Conservation (phyloP, 441 rosid species). For the Euphorbia corollata region DNA sequence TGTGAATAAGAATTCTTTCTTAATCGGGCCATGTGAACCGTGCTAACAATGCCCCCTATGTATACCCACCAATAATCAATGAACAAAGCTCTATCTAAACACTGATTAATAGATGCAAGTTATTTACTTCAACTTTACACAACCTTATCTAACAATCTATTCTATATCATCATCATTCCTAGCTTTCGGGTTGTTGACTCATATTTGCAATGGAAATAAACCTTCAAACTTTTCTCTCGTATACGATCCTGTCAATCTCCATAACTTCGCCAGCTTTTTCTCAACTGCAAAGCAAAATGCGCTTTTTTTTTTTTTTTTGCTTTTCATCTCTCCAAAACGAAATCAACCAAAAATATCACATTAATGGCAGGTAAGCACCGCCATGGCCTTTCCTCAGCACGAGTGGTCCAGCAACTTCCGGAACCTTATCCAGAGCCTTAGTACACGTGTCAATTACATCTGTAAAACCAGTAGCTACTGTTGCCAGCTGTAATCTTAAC, state of each 20-base stretch:
- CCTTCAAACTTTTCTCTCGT: slow-evolving; percentile 3
- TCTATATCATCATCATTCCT: slow-evolving; percentile 3
- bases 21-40: too few relatives aligned
- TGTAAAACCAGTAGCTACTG: slow-evolving; percentile 66
- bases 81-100: too few relatives aligned
- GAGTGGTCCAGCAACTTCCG: slow-evolving; percentile 71
- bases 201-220: background rate
- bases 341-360: slow-evolving; percentile 38
- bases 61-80: background rate
- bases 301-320: background rate
- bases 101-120: background rate
- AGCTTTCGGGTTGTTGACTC: background rate
- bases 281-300: background rate
- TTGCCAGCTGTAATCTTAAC: slow-evolving; percentile 70
- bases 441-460: slow-evolving; percentile 59
- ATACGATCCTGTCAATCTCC: slow-evolving; percentile 10
- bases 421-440: slow-evolving; percentile 66
- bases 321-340: background rate
- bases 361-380: slow-evolving; percentile 89
- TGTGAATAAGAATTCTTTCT: too few relatives aligned
- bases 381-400: slow-evolving; percentile 89
- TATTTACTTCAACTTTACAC: slow-evolving; percentile 18
- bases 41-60: too few relatives aligned
- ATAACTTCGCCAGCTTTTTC: slow-evolving; percentile 6
- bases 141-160: slow-evolving; percentile 15